Evolutionary conservation across 1,139 yeast species (phyloP).

Genomic region (Blastobotrys apis): DNA sequence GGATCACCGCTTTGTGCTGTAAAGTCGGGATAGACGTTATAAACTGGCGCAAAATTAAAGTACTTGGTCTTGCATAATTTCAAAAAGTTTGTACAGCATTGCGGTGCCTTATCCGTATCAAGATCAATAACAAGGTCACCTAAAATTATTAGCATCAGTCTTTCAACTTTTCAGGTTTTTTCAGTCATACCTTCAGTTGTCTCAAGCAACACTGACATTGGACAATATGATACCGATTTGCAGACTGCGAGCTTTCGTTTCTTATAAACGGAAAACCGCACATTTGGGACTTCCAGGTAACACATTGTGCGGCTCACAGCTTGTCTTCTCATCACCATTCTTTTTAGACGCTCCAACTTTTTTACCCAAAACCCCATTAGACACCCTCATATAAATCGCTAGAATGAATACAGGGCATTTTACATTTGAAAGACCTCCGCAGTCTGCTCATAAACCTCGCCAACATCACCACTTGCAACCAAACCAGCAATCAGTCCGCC

Average conservation of each 20-base stretch:
- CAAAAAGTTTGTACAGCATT: slow-evolving; percentile 46
- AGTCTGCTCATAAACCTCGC: no score
- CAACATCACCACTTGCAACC: no score
- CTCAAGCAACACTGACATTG: slow-evolving; percentile 59
- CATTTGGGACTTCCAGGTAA: no score
- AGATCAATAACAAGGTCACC: slow-evolving; percentile 56
- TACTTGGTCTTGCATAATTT: slow-evolving; percentile 52
- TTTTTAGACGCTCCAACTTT: neutral
- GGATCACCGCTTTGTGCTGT: slow-evolving; percentile 49
- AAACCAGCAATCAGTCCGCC: no score
- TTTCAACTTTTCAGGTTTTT: slow-evolving; percentile 15
- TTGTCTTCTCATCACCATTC: no score
- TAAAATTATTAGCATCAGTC: slow-evolving; percentile 14
- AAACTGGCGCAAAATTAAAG: slow-evolving; percentile 51
- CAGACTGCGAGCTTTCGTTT: no score
- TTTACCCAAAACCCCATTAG: neutral
- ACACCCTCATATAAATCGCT: no score
- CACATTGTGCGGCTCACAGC: no score
- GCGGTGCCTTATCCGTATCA: slow-evolving; percentile 37
- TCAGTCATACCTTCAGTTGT: slow-evolving; percentile 46
- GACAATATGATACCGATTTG: no score
- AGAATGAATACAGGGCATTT: no score
- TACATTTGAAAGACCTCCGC: no score
- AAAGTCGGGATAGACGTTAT: slow-evolving; percentile 40
- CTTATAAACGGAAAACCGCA: no score